Percentiles rank a stretch among this genome's conserved stretches.
Evolutionary conservation across 2,329 filamentous ascomycete genomes (phyloP).

Genomic region (Basipetospora chlamydospora): DNA sequence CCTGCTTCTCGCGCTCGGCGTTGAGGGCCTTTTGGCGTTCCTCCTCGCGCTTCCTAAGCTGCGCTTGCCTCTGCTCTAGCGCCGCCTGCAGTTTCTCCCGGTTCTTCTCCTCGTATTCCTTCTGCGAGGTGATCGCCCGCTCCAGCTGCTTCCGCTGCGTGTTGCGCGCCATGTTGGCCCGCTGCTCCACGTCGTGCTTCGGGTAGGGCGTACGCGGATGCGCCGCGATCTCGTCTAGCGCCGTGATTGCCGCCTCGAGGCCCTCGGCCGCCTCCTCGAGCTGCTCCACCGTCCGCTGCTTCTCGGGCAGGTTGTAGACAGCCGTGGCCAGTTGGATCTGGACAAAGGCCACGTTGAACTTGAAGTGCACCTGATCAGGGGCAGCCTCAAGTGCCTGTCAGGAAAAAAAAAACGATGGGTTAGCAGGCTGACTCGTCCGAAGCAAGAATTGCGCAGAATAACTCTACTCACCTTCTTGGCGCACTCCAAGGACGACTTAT

Average conservation of each 20-base stretch:
- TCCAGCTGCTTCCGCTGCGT: conserved; percentile 89
- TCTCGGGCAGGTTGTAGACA: conserved; percentile 60
- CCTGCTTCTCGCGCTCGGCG: conserved; percentile 56
- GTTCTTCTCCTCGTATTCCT: conserved; percentile 86
- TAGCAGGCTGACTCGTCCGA: no score
- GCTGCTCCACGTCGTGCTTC: conserved; percentile 77
- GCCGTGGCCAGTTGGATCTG: conserved; percentile 85
- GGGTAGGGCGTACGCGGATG: conserved; percentile 70
- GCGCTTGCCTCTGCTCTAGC: conserved; percentile 63
- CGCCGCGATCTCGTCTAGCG: conserved; percentile 47
- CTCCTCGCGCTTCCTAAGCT: conserved; percentile 65
- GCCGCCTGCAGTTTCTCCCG: conserved; percentile 75
- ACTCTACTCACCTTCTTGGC: conserved; percentile 49
- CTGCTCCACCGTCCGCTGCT: conserved; percentile 63
- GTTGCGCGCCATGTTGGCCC: conserved; percentile 93
- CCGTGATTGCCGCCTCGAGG: conserved; percentile 72
- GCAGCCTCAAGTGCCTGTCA: conserved; percentile 56
- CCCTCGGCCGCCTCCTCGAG: conserved; percentile 68
- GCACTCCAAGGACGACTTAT: conserved; percentile 41
- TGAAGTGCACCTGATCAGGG: conserved; percentile 76
- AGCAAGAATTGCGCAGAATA: no score
- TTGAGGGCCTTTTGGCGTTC: conserved; percentile 54
- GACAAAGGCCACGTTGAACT: conserved; percentile 96
- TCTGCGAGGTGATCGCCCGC: conserved; percentile 68
- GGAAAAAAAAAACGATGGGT: no score